Evolutionary conservation across 176 grass and related monocot genomes (phyloP).

Genomic region (Zoysia pacifica): DNA sequence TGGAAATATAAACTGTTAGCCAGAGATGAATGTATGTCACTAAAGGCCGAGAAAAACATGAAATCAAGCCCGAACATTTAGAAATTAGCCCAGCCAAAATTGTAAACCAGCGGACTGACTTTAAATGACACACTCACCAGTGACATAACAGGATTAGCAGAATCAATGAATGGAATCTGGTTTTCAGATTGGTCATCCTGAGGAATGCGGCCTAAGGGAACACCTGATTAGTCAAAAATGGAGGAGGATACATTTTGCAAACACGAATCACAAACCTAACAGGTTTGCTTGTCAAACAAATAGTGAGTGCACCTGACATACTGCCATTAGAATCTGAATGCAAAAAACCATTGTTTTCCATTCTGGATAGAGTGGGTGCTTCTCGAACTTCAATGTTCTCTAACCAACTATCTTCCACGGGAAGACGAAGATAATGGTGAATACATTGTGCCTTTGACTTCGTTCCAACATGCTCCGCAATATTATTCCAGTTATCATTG

Average conservation of each 20-base stretch:
- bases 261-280: constrained; percentile 17
- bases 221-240: constrained; percentile 38
- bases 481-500: constrained; percentile 87
- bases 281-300: constrained; percentile 28
- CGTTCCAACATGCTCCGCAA: constrained; percentile 78
- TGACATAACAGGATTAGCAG: constrained; percentile 94
- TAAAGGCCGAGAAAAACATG: neutral
- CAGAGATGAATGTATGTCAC: constrained; percentile 3
- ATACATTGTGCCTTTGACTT: constrained; percentile 96
- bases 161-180: constrained; percentile 83
- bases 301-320: constrained; percentile 56
- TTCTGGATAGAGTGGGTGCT: constrained; percentile 39
- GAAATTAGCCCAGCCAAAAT: constrained; percentile 20
- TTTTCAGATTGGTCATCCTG: constrained; percentile 47
- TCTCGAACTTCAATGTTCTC: constrained; percentile 75
- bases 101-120: constrained; percentile 17
- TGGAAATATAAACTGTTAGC: constrained; percentile 10
- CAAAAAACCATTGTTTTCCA: constrained; percentile 44
- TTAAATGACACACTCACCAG: constrained; percentile 62
- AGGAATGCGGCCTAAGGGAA: constrained; percentile 46
- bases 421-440: constrained; percentile 88
- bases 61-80: neutral
- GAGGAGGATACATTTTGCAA: constrained; percentile 23
- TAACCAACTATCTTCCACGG: constrained; percentile 73
- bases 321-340: constrained; percentile 60